A percentile compares a stretch with the other conserved stretches of the same genome.
These are phyloP conservation scores for Pythium chondricola DNA, from an alignment of 352 stramenopile species.

Conservation along the genomic window DNA sequence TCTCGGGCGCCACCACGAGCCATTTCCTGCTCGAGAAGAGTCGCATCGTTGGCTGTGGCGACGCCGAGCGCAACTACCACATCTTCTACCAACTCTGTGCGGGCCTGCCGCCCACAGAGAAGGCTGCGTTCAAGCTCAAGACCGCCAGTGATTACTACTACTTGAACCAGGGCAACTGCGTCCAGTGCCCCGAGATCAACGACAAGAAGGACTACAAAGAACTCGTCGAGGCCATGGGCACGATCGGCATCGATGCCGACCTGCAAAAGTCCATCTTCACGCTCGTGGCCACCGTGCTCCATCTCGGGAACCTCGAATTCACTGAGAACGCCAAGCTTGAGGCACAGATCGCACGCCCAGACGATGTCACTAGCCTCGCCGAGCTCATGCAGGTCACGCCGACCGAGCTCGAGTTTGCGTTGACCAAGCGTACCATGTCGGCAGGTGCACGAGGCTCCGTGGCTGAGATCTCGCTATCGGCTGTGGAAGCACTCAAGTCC, in stretches of 20 bases:
- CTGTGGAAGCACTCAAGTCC: slow-evolving; percentile 77
- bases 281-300: slow-evolving; percentile 95
- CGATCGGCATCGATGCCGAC: slow-evolving; percentile 84
- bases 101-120: slow-evolving; percentile 61
- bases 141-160: slow-evolving; percentile 89
- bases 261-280: slow-evolving; percentile 93
- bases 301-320: slow-evolving; percentile 96
- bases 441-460: slow-evolving; percentile 77
- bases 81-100: slow-evolving; percentile 98
- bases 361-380: slow-evolving; percentile 68
- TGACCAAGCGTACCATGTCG: slow-evolving; percentile 87
- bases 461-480: slow-evolving; percentile 79
- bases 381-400: slow-evolving; percentile 84
- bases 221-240: slow-evolving; percentile 89
- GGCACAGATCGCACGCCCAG: slow-evolving; percentile 51
- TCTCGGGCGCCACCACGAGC: slow-evolving; percentile 90
- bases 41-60: slow-evolving; percentile 90
- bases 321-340: slow-evolving; percentile 84
- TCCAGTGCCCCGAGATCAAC: slow-evolving; percentile 90
- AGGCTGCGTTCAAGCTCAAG: slow-evolving; percentile 76
- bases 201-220: slow-evolving; percentile 94
- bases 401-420: slow-evolving; percentile 80
- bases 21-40: slow-evolving; percentile 99
- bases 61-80: slow-evolving; percentile 97
- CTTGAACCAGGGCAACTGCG: slow-evolving; percentile 92